Percentiles rank a stretch among this genome's conserved stretches.
These are phyloP conservation scores for Butyriboletus pseudospeciosus DNA, from an alignment of 1,284 basidiomycete species.

Conservation along the genomic window DNA sequence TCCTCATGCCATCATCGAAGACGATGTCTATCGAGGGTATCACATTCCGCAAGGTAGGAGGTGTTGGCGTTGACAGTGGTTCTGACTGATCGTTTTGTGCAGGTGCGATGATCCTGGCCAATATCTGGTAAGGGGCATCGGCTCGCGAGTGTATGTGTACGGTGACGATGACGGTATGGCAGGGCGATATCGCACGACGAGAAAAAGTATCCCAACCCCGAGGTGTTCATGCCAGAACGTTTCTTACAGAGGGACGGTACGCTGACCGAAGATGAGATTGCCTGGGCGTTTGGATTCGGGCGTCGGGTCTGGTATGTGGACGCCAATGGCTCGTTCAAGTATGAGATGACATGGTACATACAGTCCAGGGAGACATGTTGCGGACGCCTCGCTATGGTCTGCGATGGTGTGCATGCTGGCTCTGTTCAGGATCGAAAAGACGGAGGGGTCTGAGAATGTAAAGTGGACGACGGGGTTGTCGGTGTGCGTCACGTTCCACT, in stretches of 20 bases:
- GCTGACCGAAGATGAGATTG: conserved; percentile 15
- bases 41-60: conserved; percentile 21
- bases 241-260: conserved; percentile 20
- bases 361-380: conserved; percentile 24
- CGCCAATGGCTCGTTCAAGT: too few relatives aligned
- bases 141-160: background rate
- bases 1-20: conserved; percentile 15
- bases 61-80: background rate
- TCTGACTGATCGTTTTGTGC: background rate
- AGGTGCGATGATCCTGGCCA: conserved; percentile 12
- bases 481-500: background rate
- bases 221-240: conserved; percentile 21
- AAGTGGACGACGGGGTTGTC: conserved; percentile 15
- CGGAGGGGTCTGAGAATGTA: conserved; percentile 10
- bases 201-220: conserved; percentile 17
- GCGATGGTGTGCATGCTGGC: conserved; percentile 21
- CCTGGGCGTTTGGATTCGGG: conserved; percentile 24
- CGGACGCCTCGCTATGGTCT: conserved; percentile 25
- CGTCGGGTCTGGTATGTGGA: conserved; percentile 20
- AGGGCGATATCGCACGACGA: conserved; percentile 26
- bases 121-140: conserved; percentile 16
- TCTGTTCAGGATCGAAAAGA: conserved; percentile 16
- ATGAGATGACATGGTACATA: background rate
- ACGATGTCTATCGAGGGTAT: conserved; percentile 23
- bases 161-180: background rate